Percentiles rank a stretch among this genome's conserved stretches.
Conservation (phyloP, 139 green algal genomes). For the Trebouxia sp. region DNA sequence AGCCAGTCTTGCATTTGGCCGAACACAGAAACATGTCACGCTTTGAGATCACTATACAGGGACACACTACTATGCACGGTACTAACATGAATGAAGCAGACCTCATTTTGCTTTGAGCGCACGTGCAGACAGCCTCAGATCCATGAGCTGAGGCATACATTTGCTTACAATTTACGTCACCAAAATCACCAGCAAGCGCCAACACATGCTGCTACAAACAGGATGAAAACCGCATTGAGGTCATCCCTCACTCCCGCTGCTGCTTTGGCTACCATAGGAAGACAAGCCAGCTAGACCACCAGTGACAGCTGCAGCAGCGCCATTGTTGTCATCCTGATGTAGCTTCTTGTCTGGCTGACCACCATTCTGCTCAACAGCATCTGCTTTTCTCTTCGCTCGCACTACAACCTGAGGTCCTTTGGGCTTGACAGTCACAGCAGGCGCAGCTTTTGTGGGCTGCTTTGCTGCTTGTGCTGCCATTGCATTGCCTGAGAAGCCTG, state of each 20-base stretch:
- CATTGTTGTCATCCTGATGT: not conserved
- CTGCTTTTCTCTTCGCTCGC: constrained; percentile 13
- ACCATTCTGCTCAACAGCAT: not conserved
- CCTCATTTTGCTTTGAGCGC: no score
- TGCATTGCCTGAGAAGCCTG: not conserved
- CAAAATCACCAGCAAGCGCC: no score
- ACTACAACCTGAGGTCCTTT: not conserved
- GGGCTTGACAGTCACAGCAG: constrained; percentile 14
- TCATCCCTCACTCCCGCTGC: not conserved
- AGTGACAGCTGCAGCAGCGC: not conserved
- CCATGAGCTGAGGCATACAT: no score
- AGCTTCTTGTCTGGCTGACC: not conserved
- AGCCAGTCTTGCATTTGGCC: no score
- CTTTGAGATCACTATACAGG: no score
- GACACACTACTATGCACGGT: no score
- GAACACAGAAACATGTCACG: no score
- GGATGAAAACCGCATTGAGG: no score
- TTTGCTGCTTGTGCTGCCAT: not conserved
- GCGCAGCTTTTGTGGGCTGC: not conserved
- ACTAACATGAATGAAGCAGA: no score
- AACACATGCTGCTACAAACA: no score
- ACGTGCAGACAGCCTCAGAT: no score
- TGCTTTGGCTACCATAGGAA: not conserved
- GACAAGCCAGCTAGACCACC: not conserved
- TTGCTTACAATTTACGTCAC: no score